Percentiles rank a stretch among this genome's conserved stretches.
phyloP scores from a whole-genome alignment of 441 rosid species.

The Populus hybrid region DNA sequence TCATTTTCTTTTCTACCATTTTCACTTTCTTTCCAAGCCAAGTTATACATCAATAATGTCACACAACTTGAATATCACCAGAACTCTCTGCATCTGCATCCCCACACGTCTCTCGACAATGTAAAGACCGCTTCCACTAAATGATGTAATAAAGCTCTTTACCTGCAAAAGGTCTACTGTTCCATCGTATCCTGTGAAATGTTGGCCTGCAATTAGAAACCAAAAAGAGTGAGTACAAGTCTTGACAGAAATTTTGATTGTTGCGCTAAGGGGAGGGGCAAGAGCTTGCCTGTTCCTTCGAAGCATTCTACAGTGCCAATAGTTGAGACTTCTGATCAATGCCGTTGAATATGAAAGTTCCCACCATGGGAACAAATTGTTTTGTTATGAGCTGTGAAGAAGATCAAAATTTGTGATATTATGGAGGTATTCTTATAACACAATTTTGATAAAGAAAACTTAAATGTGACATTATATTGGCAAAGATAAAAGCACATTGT shows the following conservation, averaged over 20 bases:
- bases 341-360: conserved; percentile 84
- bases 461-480: neutral
- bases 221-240: neutral
- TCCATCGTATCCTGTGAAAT: neutral
- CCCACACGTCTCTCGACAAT: neutral
- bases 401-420: neutral
- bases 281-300: conserved; percentile 15
- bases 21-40: no score
- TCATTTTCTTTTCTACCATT: no score
- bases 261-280: neutral
- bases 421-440: neutral
- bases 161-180: neutral
- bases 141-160: neutral
- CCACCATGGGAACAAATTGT: conserved; percentile 88
- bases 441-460: neutral
- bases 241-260: neutral
- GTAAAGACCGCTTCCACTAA: neutral
- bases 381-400: conserved; percentile 69
- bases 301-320: conserved; percentile 42
- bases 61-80: no score
- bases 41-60: no score
- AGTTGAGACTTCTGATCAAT: conserved; percentile 88
- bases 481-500: neutral
- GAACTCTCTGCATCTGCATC: neutral
- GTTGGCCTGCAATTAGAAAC: neutral